Evolutionary conservation across 139 green algal species (phyloP), one percentile per base, ranked within the genome.

Genomic region (Gonium pectorale): DNA sequence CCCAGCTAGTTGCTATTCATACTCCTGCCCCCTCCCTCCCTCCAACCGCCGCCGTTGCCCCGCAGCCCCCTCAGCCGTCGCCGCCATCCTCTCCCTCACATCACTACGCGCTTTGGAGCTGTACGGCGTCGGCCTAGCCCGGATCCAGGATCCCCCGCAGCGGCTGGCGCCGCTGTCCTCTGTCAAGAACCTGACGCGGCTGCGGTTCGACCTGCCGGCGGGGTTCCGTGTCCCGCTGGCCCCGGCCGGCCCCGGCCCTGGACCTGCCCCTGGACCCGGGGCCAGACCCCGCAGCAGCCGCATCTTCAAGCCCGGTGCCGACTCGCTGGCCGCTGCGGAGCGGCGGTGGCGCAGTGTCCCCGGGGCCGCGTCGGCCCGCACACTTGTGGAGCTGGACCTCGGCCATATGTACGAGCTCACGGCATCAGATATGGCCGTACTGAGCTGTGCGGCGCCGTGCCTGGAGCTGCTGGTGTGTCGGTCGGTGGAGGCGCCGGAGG

Each of bases 31-130:
- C 46, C 46, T 11, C 46, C 46, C 46, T 54, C 15, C 13, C 15
- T 54, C 15, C 46, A 11, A 11, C 15, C 46, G 13, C 46, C 46
- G 13, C 46, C 46, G 13, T 54, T 63, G 17, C 54, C 17, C 54
- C 22, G 17, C 74, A 81, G 74, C n/a, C 0, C 56, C 74, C 19
- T 56, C 74, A 22, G 54, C 56, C 41, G 26, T 81, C 38, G 54
- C 56, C 52, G 54, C 74, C 56, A 81, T 81, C 40, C 56, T 56
- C 40, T 60, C 38, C 0, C 56, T 81, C 0, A 15, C 33, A 19
- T 6, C 52, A 38, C 51, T 70, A 5, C 56, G 74, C 74, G 40
- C 3, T 29, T 41, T 81, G 27, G 74, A 81, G 74, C 74, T 81
- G n/a, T 52, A 29, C 17, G 74, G 74, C 35, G 24, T 5, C 52